Percentiles rank a stretch among this genome's conserved stretches.
These are phyloP conservation scores for Kwoniella sp. DNA, from an alignment of 768 basidiomycete species.

Conservation along the genomic window DNA sequence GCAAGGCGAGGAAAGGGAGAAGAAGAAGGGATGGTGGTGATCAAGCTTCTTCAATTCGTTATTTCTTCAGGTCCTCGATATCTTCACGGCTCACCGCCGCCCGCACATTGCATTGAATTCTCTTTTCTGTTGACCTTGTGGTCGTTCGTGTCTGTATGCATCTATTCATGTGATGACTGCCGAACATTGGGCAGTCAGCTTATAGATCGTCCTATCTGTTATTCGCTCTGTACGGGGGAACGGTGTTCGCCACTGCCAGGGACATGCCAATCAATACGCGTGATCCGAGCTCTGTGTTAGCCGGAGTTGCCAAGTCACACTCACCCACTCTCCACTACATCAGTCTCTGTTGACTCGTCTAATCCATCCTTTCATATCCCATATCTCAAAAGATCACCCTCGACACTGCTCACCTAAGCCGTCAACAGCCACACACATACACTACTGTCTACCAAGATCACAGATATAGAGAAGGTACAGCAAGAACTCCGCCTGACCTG, in stretches of 20 bases:
- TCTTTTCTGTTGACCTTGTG: too few species aligned
- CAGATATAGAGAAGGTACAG: too few species aligned
- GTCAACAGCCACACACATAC: too few species aligned
- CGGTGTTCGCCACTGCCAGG: not conserved
- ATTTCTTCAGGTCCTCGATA: too few species aligned
- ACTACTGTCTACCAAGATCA: too few species aligned
- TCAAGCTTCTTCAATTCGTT: not conserved
- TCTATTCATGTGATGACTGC: not conserved
- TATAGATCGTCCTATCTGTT: too few species aligned
- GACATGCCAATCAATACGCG: not conserved
- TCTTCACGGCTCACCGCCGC: too few species aligned
- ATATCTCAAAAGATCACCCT: not conserved
- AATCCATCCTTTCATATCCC: not conserved
- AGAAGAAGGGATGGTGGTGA: conserved; percentile 38
- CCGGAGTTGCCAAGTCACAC: not conserved
- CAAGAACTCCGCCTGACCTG: not conserved
- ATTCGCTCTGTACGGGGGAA: not conserved
- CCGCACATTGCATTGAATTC: too few species aligned
- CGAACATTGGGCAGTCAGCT: not conserved
- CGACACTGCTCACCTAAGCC: not conserved
- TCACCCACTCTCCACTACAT: not conserved
- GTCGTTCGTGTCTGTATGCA: conserved; percentile 22
- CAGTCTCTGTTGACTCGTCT: not conserved
- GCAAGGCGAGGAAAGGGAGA: conserved; percentile 27
- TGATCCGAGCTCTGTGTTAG: conserved; percentile 1